Evolutionary conservation across 306 rosid genomes (phyloP), one percentile per base, ranked within the genome.

Genomic region (Rubus idaeus): DNA sequence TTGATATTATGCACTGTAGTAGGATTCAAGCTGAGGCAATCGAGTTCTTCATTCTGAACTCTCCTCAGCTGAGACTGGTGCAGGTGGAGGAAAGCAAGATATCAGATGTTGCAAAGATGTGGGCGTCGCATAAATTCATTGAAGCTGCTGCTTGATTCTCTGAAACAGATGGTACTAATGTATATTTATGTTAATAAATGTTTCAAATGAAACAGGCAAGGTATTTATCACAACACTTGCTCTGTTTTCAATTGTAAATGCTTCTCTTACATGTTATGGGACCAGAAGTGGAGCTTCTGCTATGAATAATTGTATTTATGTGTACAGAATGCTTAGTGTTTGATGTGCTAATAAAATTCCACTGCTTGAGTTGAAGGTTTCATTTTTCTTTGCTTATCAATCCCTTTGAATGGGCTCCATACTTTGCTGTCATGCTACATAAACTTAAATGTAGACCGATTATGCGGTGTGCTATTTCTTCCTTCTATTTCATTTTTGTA

Each of bases 61-160:
- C 81, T 65, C 80, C 86, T 2, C 50, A 65, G 56, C 83, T 95
- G 86, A 95, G 82, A 66, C 82, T 73, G 60, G 73, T 95, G 18
- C 83, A 80, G 58, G 97, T 95, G 65, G 99, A 95, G 57, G 88
- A 79, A 61, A 69, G 53, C 75, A 95, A 89, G 88, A 75, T 95
- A 62, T 89, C 97, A 3, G 91, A 80, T 62, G 83, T 81, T 9
- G 88, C 88, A 0, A 89, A 76, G 83, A 76, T 55, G 11, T 86
- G 81, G 83, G 91, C 94, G 4, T 87, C 89, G 0, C 71, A 52
- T 37, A 90, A 85, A 75, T 89, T 90, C 41, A 75, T 92, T 62
- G 84, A 90, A 68, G 73, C 90, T 79, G 76, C 79, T 60, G 80
- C 16, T 64, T 93, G 70, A 77, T 74, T 73, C 37, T 47, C 73